phyloP scores from a whole-genome alignment of 495 filamentous ascomycete genomes.

The Neurospora sublineolata region DNA sequence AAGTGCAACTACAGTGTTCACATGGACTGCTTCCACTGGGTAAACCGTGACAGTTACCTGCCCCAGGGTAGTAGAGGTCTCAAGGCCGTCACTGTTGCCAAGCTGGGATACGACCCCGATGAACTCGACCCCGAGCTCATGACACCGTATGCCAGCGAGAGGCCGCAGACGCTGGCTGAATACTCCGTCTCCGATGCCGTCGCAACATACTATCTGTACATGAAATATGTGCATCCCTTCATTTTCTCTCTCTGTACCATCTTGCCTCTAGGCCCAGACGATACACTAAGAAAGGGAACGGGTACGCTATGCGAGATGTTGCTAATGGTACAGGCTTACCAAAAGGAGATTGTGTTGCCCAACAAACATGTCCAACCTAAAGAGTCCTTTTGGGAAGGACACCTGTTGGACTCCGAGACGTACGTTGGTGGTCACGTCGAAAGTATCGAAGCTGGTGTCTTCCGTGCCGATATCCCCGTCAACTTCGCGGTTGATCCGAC shows the following conservation, averaged over 20 bases:
- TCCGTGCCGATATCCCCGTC: constrained; percentile 87
- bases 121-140: constrained; percentile 97
- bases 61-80: constrained; percentile 94
- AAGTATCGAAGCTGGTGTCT: constrained; percentile 97
- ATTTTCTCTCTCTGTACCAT: constrained; percentile 98
- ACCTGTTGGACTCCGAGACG: constrained; percentile 90
- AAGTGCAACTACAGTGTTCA: constrained; percentile 90
- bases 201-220: constrained; percentile 97
- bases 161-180: constrained; percentile 86
- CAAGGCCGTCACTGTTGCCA: constrained; percentile 95
- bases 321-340: constrained; percentile 94
- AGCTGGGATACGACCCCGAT: constrained; percentile 96
- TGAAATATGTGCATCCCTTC: constrained; percentile 99
- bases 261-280: constrained; percentile 83
- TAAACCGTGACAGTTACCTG: constrained; percentile 95
- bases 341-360: constrained; percentile 81
- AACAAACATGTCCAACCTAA: constrained; percentile 91
- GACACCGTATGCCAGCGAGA: constrained; percentile 86
- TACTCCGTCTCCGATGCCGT: constrained; percentile 99
- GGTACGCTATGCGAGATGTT: constrained; percentile 98
- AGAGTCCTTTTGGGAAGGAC: constrained; percentile 93
- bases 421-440: constrained; percentile 98
- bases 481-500: constrained; percentile 79
- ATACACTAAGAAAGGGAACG: constrained; percentile 87
- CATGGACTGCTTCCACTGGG: constrained; percentile 99